Percentiles rank a stretch among this genome's conserved stretches.
These are phyloP conservation scores for Metschnikowia cubensis DNA, from an alignment of 805 yeast species.

Conservation along the genomic window DNA sequence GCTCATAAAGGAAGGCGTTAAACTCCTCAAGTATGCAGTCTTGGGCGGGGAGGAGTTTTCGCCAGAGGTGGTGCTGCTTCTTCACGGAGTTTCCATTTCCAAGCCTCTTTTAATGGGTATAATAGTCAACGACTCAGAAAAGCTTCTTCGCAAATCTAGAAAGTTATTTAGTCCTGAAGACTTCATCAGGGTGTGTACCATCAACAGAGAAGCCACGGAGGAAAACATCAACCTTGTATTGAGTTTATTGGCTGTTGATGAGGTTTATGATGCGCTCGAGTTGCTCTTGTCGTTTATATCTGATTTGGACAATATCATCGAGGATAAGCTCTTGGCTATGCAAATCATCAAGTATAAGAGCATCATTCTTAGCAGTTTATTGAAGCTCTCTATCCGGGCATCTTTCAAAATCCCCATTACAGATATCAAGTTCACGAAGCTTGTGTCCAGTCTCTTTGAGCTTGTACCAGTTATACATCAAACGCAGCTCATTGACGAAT, in stretches of 20 bases:
- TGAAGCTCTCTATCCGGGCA: constrained; percentile 25
- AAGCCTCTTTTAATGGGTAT: constrained; percentile 32
- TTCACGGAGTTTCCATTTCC: constrained; percentile 26
- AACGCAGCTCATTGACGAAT: constrained; percentile 23
- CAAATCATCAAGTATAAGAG: constrained; percentile 35
- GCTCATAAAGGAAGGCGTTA: constrained; percentile 33
- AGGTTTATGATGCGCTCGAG: constrained; percentile 27
- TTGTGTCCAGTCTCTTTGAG: constrained; percentile 27
- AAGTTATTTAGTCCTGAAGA: constrained; percentile 30
- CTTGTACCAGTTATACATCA: constrained; percentile 31
- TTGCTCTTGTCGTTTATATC: constrained; percentile 27
- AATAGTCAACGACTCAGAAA: constrained; percentile 25
- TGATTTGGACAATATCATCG: constrained; percentile 29
- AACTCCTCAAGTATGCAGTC: constrained; percentile 35
- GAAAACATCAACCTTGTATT: constrained; percentile 22
- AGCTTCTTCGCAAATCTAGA: constrained; percentile 21
- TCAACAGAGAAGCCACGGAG: constrained; percentile 22
- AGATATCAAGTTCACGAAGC: constrained; percentile 27
- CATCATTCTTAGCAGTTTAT: constrained; percentile 24
- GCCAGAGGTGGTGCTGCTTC: constrained; percentile 17
- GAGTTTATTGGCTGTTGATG: constrained; percentile 23
- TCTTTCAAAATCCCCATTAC: constrained; percentile 31
- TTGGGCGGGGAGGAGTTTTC: constrained; percentile 34
- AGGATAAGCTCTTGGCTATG: constrained; percentile 30
- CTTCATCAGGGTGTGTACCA: constrained; percentile 29